Evolutionary conservation across 805 yeast species (phyloP).

Genomic region (Lachancea sp.): DNA sequence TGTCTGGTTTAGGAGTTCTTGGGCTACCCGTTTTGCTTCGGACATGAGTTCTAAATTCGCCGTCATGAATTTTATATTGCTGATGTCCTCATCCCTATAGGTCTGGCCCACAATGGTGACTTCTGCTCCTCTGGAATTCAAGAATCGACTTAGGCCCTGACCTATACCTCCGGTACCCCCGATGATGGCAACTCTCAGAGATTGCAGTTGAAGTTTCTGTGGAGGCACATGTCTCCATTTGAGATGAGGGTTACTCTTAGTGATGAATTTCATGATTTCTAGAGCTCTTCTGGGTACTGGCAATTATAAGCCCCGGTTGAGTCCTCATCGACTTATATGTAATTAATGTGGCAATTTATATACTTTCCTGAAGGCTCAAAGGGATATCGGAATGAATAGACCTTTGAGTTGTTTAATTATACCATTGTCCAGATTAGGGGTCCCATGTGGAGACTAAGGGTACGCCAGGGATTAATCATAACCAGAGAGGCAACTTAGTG

Average conservation of each 20-base stretch:
- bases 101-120: slow-evolving; percentile 36
- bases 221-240: slow-evolving; percentile 5
- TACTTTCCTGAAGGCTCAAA: too few relatives aligned
- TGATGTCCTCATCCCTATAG: slow-evolving; percentile 27
- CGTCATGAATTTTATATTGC: slow-evolving; percentile 29
- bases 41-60: slow-evolving; percentile 33
- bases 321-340: too few relatives aligned
- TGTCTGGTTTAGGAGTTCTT: slow-evolving; percentile 17
- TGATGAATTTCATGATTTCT: not conserved
- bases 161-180: slow-evolving; percentile 42
- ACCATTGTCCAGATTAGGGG: too few relatives aligned
- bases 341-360: too few relatives aligned
- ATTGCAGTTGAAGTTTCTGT: slow-evolving; percentile 1
- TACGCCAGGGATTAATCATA: too few relatives aligned
- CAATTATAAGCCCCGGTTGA: not conserved
- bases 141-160: slow-evolving; percentile 26
- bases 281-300: not conserved
- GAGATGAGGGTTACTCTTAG: slow-evolving; percentile 1
- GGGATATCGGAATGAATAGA: too few relatives aligned
- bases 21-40: slow-evolving; percentile 23
- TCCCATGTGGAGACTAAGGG: too few relatives aligned
- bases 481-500: too few relatives aligned
- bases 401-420: too few relatives aligned
- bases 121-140: slow-evolving; percentile 27
- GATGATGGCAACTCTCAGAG: slow-evolving; percentile 25